Conservation (phyloP, 371 early-diverging fungal genomes). For the Apophysomyces elegans region DNA sequence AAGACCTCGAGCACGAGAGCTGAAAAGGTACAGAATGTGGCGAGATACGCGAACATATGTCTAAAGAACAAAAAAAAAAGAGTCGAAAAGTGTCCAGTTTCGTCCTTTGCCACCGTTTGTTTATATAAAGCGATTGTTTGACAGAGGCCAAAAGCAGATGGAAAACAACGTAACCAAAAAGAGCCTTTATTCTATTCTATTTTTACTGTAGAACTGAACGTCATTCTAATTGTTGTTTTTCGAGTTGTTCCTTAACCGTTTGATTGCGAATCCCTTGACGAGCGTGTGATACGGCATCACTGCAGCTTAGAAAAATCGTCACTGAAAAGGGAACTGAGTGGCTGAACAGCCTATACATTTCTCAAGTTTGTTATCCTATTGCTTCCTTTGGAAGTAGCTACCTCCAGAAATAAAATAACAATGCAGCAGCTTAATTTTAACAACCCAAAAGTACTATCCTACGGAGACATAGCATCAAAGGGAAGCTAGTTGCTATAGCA, state of each 20-base stretch:
- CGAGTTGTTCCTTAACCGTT: constrained; percentile 2
- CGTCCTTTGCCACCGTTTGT: background rate
- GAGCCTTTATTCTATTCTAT: background rate
- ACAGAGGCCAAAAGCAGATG: constrained; percentile 8
- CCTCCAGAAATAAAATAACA: background rate
- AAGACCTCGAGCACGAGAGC: constrained; percentile 51
- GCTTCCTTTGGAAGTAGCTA: background rate
- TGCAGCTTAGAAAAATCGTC: no score
- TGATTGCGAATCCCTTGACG: background rate
- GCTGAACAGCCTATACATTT: background rate
- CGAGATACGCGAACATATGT: constrained; percentile 29
- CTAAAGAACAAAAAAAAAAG: background rate
- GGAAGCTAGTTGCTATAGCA: no score
- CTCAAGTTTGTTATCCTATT: constrained; percentile 1
- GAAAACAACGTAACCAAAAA: background rate
- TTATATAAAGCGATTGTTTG: constrained; percentile 5
- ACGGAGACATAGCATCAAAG: no score
- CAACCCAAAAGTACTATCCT: no score
- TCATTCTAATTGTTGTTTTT: background rate
- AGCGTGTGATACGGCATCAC: background rate
- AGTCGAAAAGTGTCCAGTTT: background rate
- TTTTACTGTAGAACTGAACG: background rate
- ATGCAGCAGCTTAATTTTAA: no score
- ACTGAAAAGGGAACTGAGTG: no score
- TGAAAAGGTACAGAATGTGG: constrained; percentile 50